Evolutionary conservation across 225 moss, liverwort and hornwort genomes (phyloP), one percentile per base, ranked within the genome.

Genomic region (Thuidium tamariscinum): DNA sequence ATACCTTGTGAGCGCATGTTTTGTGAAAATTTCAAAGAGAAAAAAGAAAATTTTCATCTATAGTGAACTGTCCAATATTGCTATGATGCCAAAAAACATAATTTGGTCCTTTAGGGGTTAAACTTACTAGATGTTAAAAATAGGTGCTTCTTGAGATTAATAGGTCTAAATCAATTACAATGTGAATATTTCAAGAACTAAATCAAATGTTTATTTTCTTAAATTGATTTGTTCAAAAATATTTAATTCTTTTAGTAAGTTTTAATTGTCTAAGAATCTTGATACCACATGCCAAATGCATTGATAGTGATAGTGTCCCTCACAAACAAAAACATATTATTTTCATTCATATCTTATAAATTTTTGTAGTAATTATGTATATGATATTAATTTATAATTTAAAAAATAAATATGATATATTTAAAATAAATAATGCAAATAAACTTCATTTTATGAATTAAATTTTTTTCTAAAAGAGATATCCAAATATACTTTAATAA

Each of bases 221-320:
- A 3, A 67, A 6, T 4, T 1, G 7, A 0, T 67, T 7, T 37
- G 3, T 37, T 39, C 1, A 11, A 36, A 65, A 67, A 7, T 19
- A 3, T 4, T 0, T 0, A 23, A 13, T 14, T 68, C 7, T 65
- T 21, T 1, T 11, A 13, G 7, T 23, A 17, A 17, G 2, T 23
- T 39, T 1, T 13, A 25, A 14, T 68, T 39, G 14, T 8, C 2
- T 68, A 4, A 13, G 3, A 1, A 68, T 68, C 39, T 22, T 39
- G 2, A 39, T 37, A 37, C 22, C 4, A 22, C 2, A 4, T 37
- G 12, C 12, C 67, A 22, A 37, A 67, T 67, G 22, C 22, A 37
- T 22, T 7, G 21, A 37, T 67, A 1, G 7, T 7, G 21, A 37
- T 67, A 1, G 7, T 12, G 0, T 37, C 37, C 2, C 2, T 37